These are phyloP conservation scores for Pseudocercospora vitis DNA, from an alignment of 2,329 filamentous ascomycete species.

Conservation along the genomic window DNA sequence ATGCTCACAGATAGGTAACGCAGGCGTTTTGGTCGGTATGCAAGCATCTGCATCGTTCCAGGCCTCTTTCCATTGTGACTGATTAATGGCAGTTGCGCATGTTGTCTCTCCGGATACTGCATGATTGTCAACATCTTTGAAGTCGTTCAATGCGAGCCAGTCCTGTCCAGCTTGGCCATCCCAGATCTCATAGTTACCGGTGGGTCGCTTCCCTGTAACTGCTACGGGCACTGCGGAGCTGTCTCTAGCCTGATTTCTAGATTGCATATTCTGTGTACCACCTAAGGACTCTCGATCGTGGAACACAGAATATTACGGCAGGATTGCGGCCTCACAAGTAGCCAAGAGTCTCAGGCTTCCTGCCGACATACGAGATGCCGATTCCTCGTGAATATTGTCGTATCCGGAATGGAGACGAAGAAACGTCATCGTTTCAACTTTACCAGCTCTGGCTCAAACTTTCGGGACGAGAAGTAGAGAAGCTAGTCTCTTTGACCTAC, in stretches of 20 bases:
- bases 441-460: neutral
- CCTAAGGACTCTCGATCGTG: neutral
- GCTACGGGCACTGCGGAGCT: neutral
- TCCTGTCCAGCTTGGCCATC: neutral
- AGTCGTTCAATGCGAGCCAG: slow-evolving; percentile 75
- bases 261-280: slow-evolving; percentile 1
- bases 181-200: neutral
- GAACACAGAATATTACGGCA: neutral
- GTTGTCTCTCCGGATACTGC: neutral
- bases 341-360: neutral
- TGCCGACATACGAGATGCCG: neutral
- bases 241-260: neutral
- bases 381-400: neutral
- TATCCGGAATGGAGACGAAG: neutral
- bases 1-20: neutral
- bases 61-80: neutral
- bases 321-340: too few species aligned
- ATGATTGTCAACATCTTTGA: slow-evolving; percentile 57
- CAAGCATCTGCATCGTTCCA: neutral
- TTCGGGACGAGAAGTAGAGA: neutral
- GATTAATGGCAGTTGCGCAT: neutral
- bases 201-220: neutral
- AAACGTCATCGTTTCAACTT: neutral
- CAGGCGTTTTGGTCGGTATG: neutral
- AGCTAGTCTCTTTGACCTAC: neutral